Base-by-base conservation (phyloP, 2,329 filamentous ascomycete species). In the Zymoseptoria passerinii region DNA sequence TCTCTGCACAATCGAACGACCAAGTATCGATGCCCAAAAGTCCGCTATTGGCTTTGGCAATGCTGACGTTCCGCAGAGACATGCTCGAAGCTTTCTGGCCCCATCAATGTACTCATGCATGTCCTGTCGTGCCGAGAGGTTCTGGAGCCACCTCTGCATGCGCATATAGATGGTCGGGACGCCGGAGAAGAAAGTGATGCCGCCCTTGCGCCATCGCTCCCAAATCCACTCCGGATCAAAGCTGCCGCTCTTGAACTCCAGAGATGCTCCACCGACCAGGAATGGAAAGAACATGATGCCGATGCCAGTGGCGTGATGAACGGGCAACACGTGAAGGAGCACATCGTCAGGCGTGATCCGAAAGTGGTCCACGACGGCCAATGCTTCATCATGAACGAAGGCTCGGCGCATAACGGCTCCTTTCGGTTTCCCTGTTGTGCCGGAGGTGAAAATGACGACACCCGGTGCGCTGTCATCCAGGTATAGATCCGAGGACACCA, bases 101-200 rank as follows among this genome's bases (percentile, higher is more conserved):
- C 75, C 79, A 9, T 71, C 69, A 28, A 77, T 68, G 66, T 80
- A 81, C 48, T 71, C 67, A 5, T 67, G 65, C 27, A 70, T 2
- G 64, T 57, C 18, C 78, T 60, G 1, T 51, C 65, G 20, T 69
- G 70, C 64, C 76, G 35, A 44, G 13, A 44, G 50, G 23, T 16
- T 52, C 50, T 52, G 72, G 55, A 73, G 76, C 55, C 79, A 76
- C 57, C 78, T 74, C 58, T 76, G 28, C 54, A 80, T 68, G 0
- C 77, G 73, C 51, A 77, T 75, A 66, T 80, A 81, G 28, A 80
- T 78, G 1, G 78, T 80, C 3, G 78, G 78, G 1, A 81, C 78
- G 16, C 76, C 78, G 63, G 77, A 76, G 70, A 81, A 81, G 71
- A 80, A 75, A 73, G 28, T 77, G 71, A 50, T 71, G 68, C 61